Base-by-base conservation (phyloP, 805 yeast species). In the Lipomyces lipofer region DNA sequence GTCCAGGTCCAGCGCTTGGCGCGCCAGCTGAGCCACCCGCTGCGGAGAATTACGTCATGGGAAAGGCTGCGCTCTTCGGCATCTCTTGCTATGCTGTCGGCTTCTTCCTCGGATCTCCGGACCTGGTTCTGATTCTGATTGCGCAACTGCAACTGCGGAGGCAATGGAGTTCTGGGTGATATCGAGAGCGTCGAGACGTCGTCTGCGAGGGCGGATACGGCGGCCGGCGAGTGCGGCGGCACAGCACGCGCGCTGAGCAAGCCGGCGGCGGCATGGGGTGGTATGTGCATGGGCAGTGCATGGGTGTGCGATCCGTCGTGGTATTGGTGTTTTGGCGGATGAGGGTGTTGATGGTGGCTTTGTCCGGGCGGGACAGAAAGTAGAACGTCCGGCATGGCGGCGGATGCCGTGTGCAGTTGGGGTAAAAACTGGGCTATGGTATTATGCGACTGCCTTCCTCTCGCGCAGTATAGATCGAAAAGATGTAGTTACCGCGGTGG, bases 21-120 rank as follows among this genome's bases (percentile, higher is more conserved):
- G 10, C 67, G 62, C 51, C 66, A 64, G 42, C 60, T 51, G 22
- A 68, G 64, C 71, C 71, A 68, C 12, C 71, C 71, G 45, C 55
- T 64, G 36, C 56, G 48, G 22, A 57, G 40, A 12, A 57, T 49
- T n/a, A 47, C 47, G 48, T 57, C 61, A 32, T 46, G 19, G 10
- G 44, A 25, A 10, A 42, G 27, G 21, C 48, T 15, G 10, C 47
- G 35, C 36, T 45, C 38, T 24, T 53, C 57, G 13, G 53, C 44
- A 29, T 53, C 57, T 17, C 54, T 43, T 19, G 28, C 28, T 12
- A 21, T 36, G 29, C 33, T 47, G 43, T 28, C 24, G 1, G 39
- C 25, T 13, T 28, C 40, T 15, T 40, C 22, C 24, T n/a, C 12
- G 5, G 40, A 3, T 10, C 13, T 15, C 13, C n/a, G 13, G 29